A percentile compares a stretch with the other conserved stretches of the same genome.
Evolutionary conservation across 352 stramenopile species (phyloP).

Genomic region (Phytophthora uliginosa): DNA sequence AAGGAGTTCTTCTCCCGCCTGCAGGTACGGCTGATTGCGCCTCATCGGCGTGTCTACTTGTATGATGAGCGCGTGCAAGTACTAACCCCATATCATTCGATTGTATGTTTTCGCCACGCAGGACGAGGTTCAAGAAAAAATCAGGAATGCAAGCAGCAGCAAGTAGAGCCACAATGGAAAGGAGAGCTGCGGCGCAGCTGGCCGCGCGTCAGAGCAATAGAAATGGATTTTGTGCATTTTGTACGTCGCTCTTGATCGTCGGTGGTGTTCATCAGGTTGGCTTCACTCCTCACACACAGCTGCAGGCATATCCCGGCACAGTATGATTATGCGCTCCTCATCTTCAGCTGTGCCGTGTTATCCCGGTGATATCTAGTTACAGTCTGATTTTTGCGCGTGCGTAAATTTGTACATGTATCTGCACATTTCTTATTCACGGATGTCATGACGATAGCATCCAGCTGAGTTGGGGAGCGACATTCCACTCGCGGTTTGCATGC

Average conservation of each 20-base stretch:
- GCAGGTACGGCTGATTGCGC: constrained; percentile 54
- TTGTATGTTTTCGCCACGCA: constrained; percentile 18
- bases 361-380: neutral
- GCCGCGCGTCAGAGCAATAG: constrained; percentile 31
- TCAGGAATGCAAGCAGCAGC: constrained; percentile 42
- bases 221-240: constrained; percentile 49
- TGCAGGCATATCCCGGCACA: neutral
- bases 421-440: too few relatives aligned
- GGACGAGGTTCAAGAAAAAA: constrained; percentile 60
- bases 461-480: neutral
- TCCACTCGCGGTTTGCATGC: constrained; percentile 19
- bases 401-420: too few relatives aligned
- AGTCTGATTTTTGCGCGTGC: too few relatives aligned
- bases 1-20: constrained; percentile 89
- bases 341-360: neutral
- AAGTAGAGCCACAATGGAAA: constrained; percentile 31
- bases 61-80: constrained; percentile 7
- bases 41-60: constrained; percentile 14
- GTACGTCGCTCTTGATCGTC: constrained; percentile 18
- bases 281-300: constrained; percentile 1
- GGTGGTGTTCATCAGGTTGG: neutral
- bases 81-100: constrained; percentile 7
- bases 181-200: constrained; percentile 10
- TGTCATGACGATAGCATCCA: too few relatives aligned
- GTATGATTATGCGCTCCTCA: neutral